Conservation (phyloP, 352 stramenopile species). For the Globisporangium apiculatum region DNA sequence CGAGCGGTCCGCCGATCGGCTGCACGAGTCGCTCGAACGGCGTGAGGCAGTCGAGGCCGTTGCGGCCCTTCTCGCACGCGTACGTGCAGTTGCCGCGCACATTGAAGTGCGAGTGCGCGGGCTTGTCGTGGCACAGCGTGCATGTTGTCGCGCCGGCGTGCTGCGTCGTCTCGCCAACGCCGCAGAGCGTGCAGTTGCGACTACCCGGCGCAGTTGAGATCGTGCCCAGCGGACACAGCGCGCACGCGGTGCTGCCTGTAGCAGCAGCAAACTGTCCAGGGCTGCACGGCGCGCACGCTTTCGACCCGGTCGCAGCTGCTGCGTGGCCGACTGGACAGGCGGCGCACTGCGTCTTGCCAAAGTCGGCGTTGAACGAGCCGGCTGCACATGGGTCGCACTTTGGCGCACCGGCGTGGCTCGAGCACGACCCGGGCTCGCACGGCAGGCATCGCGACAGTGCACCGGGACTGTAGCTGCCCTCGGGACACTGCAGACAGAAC, state of each 20-base stretch:
- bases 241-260: slow-evolving; percentile 39
- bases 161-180: slow-evolving; percentile 62
- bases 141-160: slow-evolving; percentile 46
- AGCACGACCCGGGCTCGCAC: slow-evolving; percentile 62
- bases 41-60: slow-evolving; percentile 71
- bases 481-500: slow-evolving; percentile 54
- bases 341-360: slow-evolving; percentile 54
- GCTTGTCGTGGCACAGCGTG: slow-evolving; percentile 45
- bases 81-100: slow-evolving; percentile 76
- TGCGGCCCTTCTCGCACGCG: slow-evolving; percentile 71
- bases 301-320: slow-evolving; percentile 29
- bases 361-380: slow-evolving; percentile 64
- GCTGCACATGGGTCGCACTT: slow-evolving; percentile 42
- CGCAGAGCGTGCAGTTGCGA: slow-evolving; percentile 62
- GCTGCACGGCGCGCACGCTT: slow-evolving; percentile 48
- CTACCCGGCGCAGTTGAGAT: slow-evolving; percentile 43
- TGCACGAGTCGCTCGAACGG: slow-evolving; percentile 79
- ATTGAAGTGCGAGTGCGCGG: slow-evolving; percentile 67
- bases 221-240: slow-evolving; percentile 47
- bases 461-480: slow-evolving; percentile 55
- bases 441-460: slow-evolving; percentile 53
- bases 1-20: slow-evolving; percentile 66
- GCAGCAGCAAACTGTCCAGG: slow-evolving; percentile 43
- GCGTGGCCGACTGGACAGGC: slow-evolving; percentile 60
- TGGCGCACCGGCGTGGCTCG: slow-evolving; percentile 31